Evolutionary conservation across 2,329 filamentous ascomycete genomes (phyloP).

Genomic region (Epichloe hybrida): DNA sequence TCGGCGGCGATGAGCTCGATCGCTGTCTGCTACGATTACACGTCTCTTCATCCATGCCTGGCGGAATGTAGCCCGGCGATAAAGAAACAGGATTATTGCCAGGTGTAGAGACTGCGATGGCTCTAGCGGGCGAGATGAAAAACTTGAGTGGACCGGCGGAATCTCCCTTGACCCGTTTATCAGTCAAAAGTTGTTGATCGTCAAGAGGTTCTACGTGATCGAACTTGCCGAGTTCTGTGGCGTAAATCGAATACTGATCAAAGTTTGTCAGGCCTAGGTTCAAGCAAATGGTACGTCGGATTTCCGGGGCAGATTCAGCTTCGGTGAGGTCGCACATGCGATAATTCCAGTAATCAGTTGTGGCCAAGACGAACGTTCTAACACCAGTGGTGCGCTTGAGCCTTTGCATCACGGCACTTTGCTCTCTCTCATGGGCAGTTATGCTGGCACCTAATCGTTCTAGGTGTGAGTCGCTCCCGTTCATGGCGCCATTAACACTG

Average conservation of each 20-base stretch:
- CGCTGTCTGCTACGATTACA: slow-evolving; percentile 40
- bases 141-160: slow-evolving; percentile 67
- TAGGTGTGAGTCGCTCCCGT: slow-evolving; percentile 40
- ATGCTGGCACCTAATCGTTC: slow-evolving; percentile 46
- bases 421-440: slow-evolving; percentile 43
- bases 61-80: slow-evolving; percentile 28
- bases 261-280: slow-evolving; percentile 61
- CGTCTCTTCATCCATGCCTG: slow-evolving; percentile 34
- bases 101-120: slow-evolving; percentile 9
- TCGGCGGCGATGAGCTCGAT: slow-evolving; percentile 49
- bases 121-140: slow-evolving; percentile 45
- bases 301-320: slow-evolving; percentile 55
- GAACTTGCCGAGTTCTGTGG: slow-evolving; percentile 73
- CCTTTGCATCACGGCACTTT: slow-evolving; percentile 12
- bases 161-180: slow-evolving; percentile 60
- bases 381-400: slow-evolving; percentile 30
- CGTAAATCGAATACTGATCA: slow-evolving; percentile 57
- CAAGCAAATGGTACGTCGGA: slow-evolving; percentile 64
- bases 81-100: slow-evolving; percentile 21
- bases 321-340: slow-evolving; percentile 85
- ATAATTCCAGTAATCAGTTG: slow-evolving; percentile 84
- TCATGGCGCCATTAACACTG: slow-evolving; percentile 24
- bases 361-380: slow-evolving; percentile 67
- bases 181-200: slow-evolving; percentile 59
- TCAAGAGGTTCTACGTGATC: slow-evolving; percentile 73